These are phyloP conservation scores for Leishmania aethiopica DNA, from an alignment of 208 protist species.

Conservation along the genomic window DNA sequence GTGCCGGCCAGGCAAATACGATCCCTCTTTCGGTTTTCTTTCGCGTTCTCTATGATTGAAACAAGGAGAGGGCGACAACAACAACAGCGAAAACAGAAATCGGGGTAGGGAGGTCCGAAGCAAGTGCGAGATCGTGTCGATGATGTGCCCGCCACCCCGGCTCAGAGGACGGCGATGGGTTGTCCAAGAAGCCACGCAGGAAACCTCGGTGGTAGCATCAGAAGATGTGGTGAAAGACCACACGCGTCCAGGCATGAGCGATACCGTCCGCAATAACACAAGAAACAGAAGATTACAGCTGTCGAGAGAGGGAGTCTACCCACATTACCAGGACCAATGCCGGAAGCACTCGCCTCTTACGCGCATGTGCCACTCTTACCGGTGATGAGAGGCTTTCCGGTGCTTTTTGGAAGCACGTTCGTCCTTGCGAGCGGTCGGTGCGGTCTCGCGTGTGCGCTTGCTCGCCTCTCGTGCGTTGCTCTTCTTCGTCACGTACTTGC, in stretches of 20 bases:
- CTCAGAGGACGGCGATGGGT: not conserved
- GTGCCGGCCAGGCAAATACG: not conserved
- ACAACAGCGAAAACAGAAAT: no score
- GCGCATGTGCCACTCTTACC: not conserved
- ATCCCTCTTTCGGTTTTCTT: not conserved
- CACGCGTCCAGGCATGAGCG: not conserved
- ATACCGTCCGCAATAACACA: not conserved
- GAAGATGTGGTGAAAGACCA: not conserved
- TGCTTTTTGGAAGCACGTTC: not conserved
- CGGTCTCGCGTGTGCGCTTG: conserved; percentile 22
- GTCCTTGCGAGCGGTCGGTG: not conserved
- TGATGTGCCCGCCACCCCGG: not conserved
- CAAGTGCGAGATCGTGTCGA: not conserved
- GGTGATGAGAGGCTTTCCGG: not conserved
- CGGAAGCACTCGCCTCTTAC: not conserved
- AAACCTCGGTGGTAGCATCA: not conserved
- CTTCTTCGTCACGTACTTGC: conserved; percentile 54
- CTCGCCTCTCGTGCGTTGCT: not conserved
- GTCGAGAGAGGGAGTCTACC: not conserved
- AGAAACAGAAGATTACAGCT: not conserved
- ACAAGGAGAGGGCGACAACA: not conserved
- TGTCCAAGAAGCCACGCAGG: not conserved
- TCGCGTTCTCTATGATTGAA: not conserved
- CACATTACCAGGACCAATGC: no score
- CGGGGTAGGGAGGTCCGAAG: not conserved